Conservation (phyloP, 2,329 filamentous ascomycete species). For the Sphaceloma murrayae region DNA sequence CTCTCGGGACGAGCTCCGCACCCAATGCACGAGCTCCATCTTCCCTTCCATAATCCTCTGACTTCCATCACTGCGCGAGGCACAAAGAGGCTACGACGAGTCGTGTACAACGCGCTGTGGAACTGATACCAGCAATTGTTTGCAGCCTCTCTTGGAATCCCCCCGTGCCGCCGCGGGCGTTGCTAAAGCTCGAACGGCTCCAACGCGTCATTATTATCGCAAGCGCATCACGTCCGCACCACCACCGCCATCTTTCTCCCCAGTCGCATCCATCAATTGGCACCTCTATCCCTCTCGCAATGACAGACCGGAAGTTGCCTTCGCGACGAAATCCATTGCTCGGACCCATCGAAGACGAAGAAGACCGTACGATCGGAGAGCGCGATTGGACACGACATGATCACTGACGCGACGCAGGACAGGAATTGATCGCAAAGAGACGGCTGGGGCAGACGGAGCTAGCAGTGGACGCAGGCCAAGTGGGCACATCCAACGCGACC, state of each 20-base stretch:
- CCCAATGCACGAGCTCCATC: too few relatives aligned
- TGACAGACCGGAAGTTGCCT: constrained; percentile 40
- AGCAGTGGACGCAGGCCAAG: constrained; percentile 66
- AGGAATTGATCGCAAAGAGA: constrained; percentile 64
- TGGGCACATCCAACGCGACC: constrained; percentile 60
- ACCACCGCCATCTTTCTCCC: neutral
- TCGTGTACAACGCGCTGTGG: too few relatives aligned
- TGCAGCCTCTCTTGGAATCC: neutral
- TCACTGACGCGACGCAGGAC: constrained; percentile 28
- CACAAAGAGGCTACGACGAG: too few relatives aligned
- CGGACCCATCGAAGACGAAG: constrained; percentile 48
- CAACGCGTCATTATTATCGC: constrained; percentile 13
- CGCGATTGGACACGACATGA: neutral
- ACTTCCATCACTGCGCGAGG: constrained; percentile 6
- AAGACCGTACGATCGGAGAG: constrained; percentile 47
- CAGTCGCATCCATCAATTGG: constrained; percentile 5
- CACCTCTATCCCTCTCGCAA: constrained; percentile 15
- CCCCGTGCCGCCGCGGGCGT: neutral
- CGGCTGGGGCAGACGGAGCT: constrained; percentile 89
- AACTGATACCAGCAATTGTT: neutral
- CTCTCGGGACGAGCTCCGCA: neutral
- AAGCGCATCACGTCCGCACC: constrained; percentile 12
- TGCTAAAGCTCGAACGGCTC: neutral
- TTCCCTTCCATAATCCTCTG: too few relatives aligned
- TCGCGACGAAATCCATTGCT: constrained; percentile 57